Percentiles rank a stretch among this genome's conserved stretches.
These are phyloP conservation scores for Boletus patriciae DNA, from an alignment of 768 basidiomycete genomes.

Conservation along the genomic window DNA sequence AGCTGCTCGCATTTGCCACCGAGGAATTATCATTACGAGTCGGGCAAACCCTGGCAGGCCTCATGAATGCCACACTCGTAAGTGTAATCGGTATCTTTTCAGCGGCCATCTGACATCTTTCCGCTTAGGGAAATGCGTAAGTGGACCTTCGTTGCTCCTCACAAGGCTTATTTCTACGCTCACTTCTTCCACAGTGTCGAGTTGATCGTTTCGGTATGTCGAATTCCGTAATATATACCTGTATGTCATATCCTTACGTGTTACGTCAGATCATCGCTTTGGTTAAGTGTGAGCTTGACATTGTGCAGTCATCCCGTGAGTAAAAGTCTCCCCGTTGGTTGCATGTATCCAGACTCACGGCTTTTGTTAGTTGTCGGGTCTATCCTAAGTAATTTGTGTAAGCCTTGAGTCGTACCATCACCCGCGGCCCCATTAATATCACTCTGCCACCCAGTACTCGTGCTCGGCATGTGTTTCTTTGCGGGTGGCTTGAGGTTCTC, in stretches of 20 bases:
- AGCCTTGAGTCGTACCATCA: conserved; percentile 18
- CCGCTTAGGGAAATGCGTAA: conserved; percentile 33
- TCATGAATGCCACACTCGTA: conserved; percentile 83
- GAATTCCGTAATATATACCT: background rate
- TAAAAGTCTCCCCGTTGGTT: background rate
- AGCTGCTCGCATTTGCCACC: conserved; percentile 82
- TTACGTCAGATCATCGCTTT: conserved; percentile 68
- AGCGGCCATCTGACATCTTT: background rate
- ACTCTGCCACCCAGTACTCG: conserved; percentile 54
- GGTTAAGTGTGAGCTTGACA: conserved; percentile 73
- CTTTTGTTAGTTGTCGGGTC: conserved; percentile 65
- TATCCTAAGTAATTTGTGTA: conserved; percentile 75
- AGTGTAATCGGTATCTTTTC: conserved; percentile 17
- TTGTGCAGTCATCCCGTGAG: conserved; percentile 81
- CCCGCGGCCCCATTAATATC: background rate
- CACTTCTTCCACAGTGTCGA: conserved; percentile 40
- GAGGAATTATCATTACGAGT: conserved; percentile 82
- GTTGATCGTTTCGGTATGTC: conserved; percentile 64
- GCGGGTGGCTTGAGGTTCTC: conserved; percentile 76
- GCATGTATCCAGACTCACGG: background rate
- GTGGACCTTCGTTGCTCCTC: background rate
- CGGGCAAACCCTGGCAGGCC: conserved; percentile 79
- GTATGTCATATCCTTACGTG: background rate
- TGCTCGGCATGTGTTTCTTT: conserved; percentile 83
- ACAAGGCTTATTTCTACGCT: background rate